Base-by-base conservation (phyloP, 1,139 yeast genomes). In the Saccharomyces hybrid region DNA sequence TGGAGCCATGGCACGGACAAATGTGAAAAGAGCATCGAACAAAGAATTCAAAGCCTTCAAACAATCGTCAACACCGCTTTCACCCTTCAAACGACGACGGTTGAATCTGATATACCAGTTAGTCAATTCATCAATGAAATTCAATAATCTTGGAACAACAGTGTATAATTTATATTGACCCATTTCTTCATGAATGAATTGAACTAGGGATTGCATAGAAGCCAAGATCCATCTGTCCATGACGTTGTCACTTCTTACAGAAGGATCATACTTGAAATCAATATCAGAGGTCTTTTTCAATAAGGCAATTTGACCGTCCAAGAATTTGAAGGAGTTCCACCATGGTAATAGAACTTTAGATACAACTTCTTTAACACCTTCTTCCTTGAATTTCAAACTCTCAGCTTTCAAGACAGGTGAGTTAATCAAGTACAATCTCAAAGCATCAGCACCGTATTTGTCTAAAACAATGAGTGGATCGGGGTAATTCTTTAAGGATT, bases 51-150 rank as follows among this genome's bases (percentile, higher is more conserved):
- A 81, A 51, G 96, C 96, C 69, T 80, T 80, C 63, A 82, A 73
- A 64, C 97, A 86, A 69, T 95, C 99, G 52, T 84, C 85, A 53
- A 81, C 74, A 59, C 95, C 96, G 55, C 81, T 85, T 67, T 85
- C 90, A 69, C 99, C 98, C 85, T 95, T 95, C 67, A 95, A 81
- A 78, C 99, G 93, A 76, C 91, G 84, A 78, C 99, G 91, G 78
- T 95, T 93, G 74, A 95, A 87, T 73, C 99, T 85, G 71, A 95
- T 95, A 78, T 95, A 95, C 99, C 99, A 93, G 77, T 95, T 95
- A 62, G 99, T 95, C 73, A 95, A 82, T 68, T 88, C 90, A 67
- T 93, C 99, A 71, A 95, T 88, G 71, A 93, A 86, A 56, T 81
- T 78, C 66, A 95, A 80, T 68, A 95, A 77, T 69, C 85, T 88